A percentile compares a stretch with the other conserved stretches of the same genome.
phyloP scores from a whole-genome alignment of 2,329 filamentous ascomycete species.

The Grosmannia clavigera region DNA sequence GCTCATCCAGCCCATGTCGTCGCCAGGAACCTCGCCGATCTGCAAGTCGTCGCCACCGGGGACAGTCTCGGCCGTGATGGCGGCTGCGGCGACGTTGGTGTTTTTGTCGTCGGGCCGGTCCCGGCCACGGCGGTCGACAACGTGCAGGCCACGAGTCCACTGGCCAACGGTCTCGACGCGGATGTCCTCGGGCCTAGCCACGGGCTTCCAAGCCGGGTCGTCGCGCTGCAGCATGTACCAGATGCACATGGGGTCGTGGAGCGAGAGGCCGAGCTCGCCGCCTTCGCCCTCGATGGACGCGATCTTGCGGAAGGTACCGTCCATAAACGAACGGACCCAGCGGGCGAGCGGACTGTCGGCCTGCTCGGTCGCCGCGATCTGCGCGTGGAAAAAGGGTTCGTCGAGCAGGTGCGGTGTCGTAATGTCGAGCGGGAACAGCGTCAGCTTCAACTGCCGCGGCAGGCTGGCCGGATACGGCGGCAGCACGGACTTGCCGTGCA shows the following conservation, averaged over 20 bases:
- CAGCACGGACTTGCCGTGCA: slow-evolving; percentile 36
- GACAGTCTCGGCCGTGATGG: slow-evolving; percentile 18
- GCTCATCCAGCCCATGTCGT: slow-evolving; percentile 67
- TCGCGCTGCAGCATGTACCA: slow-evolving; percentile 62
- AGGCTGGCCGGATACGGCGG: slow-evolving; percentile 52
- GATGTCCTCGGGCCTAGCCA: slow-evolving; percentile 61
- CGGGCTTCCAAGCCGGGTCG: slow-evolving; percentile 44
- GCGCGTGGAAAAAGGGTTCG: slow-evolving; percentile 43
- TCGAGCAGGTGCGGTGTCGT: slow-evolving; percentile 58
- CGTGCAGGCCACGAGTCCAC: slow-evolving; percentile 88
- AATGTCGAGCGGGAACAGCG: slow-evolving; percentile 65
- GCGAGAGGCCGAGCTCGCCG: slow-evolving; percentile 45
- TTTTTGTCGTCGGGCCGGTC: slow-evolving; percentile 34
- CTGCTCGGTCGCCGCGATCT: slow-evolving; percentile 41
- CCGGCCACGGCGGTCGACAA: slow-evolving; percentile 60
- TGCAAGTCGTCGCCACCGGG: slow-evolving; percentile 36
- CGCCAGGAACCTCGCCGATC: slow-evolving; percentile 47
- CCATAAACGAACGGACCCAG: slow-evolving; percentile 62
- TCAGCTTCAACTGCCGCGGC: slow-evolving; percentile 51
- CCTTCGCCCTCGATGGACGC: slow-evolving; percentile 46
- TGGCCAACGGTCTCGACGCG: slow-evolving; percentile 82
- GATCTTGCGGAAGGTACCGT: slow-evolving; percentile 58
- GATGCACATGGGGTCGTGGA: slow-evolving; percentile 69
- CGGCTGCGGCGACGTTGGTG: neutral
- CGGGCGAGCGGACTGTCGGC: slow-evolving; percentile 59